phyloP scores from a whole-genome alignment of 768 basidiomycete genomes.

The Lactarius hatsudake region DNA sequence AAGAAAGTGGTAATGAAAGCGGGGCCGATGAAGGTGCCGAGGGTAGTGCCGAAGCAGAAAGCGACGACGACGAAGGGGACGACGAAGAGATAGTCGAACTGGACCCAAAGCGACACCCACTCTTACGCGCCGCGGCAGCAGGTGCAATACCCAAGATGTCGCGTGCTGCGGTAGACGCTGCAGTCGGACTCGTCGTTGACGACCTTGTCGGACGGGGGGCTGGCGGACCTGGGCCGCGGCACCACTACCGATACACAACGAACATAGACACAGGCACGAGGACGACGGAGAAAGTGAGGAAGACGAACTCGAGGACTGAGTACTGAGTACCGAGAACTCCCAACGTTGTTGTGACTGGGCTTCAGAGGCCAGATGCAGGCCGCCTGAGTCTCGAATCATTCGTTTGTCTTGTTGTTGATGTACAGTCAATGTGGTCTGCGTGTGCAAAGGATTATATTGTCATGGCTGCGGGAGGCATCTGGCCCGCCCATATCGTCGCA shows the following conservation, averaged over 20 bases:
- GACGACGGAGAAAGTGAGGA: conserved; percentile 16
- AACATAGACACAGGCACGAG: not conserved
- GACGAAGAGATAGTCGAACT: conserved; percentile 46
- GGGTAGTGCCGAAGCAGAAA: conserved; percentile 32
- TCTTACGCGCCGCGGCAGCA: conserved; percentile 19
- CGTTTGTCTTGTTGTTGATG: too few relatives aligned
- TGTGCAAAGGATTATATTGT: too few relatives aligned
- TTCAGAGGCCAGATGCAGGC: too few relatives aligned
- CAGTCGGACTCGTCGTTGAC: conserved; percentile 23
- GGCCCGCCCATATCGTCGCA: too few relatives aligned
- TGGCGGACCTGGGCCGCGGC: not conserved
- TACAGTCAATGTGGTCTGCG: too few relatives aligned
- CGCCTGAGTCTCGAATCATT: too few relatives aligned
- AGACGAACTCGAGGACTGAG: conserved; percentile 26
- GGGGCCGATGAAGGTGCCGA: conserved; percentile 33
- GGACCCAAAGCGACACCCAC: conserved; percentile 48
- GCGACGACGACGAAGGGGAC: conserved; percentile 38
- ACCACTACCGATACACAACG: too few relatives aligned
- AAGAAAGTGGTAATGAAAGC: conserved; percentile 23
- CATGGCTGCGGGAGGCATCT: too few relatives aligned
- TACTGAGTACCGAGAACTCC: not conserved
- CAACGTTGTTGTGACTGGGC: too few relatives aligned
- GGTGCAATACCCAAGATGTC: conserved; percentile 26
- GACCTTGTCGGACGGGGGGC: conserved; percentile 17
- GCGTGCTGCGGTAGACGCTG: conserved; percentile 24